These are phyloP conservation scores for Colletotrichum sp. DNA, from an alignment of 2,329 filamentous ascomycete genomes.

Conservation along the genomic window DNA sequence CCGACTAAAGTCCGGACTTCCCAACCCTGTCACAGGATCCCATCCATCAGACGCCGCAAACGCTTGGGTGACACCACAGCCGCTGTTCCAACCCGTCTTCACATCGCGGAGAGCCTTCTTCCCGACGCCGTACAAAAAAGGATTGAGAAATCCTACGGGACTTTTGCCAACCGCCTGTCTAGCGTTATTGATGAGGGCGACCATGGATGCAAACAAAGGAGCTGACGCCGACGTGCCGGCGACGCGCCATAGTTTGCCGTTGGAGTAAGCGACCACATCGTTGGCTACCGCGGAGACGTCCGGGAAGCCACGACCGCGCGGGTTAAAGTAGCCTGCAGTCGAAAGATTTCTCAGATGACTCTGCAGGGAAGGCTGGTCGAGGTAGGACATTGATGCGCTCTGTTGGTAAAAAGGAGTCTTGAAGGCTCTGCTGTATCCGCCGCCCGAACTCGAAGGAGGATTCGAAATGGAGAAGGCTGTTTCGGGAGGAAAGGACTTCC, in stretches of 20 bases:
- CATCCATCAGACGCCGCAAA: slow-evolving; percentile 29
- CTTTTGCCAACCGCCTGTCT: slow-evolving; percentile 35
- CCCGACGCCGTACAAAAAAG: slow-evolving; percentile 29
- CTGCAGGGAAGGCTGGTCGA: neutral
- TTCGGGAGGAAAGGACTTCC: neutral
- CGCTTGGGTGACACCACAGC: slow-evolving; percentile 27
- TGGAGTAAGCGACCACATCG: slow-evolving; percentile 43
- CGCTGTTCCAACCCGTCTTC: slow-evolving; percentile 27
- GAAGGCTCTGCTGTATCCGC: neutral
- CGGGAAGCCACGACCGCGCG: slow-evolving; percentile 40
- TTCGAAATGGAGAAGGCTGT: neutral
- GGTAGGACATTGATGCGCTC: neutral
- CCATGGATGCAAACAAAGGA: slow-evolving; percentile 22
- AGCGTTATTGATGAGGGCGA: slow-evolving; percentile 38
- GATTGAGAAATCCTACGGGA: slow-evolving; percentile 43
- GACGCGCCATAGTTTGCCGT: neutral
- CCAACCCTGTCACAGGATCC: slow-evolving; percentile 31
- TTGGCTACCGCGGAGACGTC: slow-evolving; percentile 50
- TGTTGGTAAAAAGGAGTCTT: neutral
- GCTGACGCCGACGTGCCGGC: neutral
- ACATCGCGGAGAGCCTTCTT: slow-evolving; percentile 26
- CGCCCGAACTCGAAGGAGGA: neutral
- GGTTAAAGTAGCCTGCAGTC: slow-evolving; percentile 31
- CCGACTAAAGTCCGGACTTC: slow-evolving; percentile 12
- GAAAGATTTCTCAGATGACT: neutral